Conservation (phyloP, 768 basidiomycete genomes). For the Leccinum truebloodii region DNA sequence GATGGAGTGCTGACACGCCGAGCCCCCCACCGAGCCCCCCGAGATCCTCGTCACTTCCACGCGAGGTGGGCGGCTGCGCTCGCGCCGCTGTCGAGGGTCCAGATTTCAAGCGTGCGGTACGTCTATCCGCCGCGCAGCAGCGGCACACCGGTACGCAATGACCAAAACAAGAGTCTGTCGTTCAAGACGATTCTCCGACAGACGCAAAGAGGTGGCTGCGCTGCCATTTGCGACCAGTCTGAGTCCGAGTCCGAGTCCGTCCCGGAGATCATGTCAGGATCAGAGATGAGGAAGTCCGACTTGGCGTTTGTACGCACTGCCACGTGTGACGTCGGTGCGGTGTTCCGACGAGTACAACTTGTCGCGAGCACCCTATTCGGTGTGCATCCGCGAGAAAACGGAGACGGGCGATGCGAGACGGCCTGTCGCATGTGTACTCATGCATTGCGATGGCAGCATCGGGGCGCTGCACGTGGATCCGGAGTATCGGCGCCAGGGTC, state of each 20-base stretch:
- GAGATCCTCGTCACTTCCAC: constrained; percentile 13
- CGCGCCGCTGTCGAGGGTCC: constrained; percentile 5
- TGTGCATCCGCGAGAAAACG: constrained; percentile 20
- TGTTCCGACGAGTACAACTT: constrained; percentile 22
- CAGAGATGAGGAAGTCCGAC: constrained; percentile 17
- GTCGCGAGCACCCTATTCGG: constrained; percentile 23
- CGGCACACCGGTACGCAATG: no score
- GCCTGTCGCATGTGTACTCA: constrained; percentile 17
- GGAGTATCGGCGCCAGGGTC: constrained; percentile 12
- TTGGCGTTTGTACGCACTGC: constrained; percentile 13
- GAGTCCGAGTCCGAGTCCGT: neutral
- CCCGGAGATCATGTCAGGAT: neutral
- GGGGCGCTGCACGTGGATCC: constrained; percentile 15
- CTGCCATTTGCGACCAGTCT: no score
- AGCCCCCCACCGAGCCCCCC: constrained; percentile 9
- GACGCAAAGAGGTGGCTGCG: no score
- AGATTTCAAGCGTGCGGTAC: constrained; percentile 5
- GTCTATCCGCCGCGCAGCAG: constrained; percentile 3
- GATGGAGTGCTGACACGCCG: neutral
- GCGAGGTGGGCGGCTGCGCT: constrained; percentile 16
- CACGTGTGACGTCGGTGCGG: constrained; percentile 2
- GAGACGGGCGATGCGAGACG: neutral
- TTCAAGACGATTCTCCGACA: no score
- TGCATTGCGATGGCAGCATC: constrained; percentile 25
- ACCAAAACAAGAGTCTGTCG: no score